Conservation (phyloP, 768 basidiomycete genomes). For the Amanita jacksonii region DNA sequence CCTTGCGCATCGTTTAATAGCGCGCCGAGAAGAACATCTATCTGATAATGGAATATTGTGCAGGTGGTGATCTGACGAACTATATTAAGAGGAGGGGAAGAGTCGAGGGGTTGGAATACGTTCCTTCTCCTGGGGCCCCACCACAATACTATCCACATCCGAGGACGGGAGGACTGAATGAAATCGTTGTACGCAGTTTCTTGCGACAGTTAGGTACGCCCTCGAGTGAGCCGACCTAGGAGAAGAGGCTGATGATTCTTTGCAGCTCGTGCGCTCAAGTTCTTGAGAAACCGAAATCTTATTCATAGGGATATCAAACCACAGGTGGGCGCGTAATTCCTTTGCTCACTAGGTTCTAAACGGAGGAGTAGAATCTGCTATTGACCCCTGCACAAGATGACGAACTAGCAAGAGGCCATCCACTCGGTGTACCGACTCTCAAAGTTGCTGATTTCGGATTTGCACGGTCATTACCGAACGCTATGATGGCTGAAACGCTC, state of each 20-base stretch:
- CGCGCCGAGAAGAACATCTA: constrained; percentile 75
- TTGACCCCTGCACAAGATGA: constrained; percentile 73
- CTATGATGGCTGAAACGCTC: constrained; percentile 94
- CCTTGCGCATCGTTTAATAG: no score
- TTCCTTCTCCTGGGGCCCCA: constrained; percentile 57
- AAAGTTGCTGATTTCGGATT: constrained; percentile 99
- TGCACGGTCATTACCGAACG: constrained; percentile 82
- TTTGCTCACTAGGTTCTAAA: constrained; percentile 5
- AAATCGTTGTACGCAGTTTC: constrained; percentile 86
- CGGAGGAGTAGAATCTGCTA: constrained; percentile 65
- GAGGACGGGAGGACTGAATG: constrained; percentile 80
- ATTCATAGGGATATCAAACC: constrained; percentile 99
- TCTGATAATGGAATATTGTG: constrained; percentile 96
- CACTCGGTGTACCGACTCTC: constrained; percentile 85
- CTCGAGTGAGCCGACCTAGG: background rate
- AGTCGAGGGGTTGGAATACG: constrained; percentile 80
- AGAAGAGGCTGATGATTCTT: background rate
- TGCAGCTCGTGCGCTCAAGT: constrained; percentile 85
- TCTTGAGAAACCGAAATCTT: constrained; percentile 77
- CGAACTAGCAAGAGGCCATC: constrained; percentile 82
- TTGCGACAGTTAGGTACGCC: constrained; percentile 72
- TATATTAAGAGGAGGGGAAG: constrained; percentile 98
- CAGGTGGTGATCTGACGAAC: constrained; percentile 90
- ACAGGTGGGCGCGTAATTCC: constrained; percentile 37
- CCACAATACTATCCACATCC: constrained; percentile 89